These are phyloP conservation scores for Exophiala oligosperma DNA, from an alignment of 2,329 filamentous ascomycete genomes.

Conservation along the genomic window DNA sequence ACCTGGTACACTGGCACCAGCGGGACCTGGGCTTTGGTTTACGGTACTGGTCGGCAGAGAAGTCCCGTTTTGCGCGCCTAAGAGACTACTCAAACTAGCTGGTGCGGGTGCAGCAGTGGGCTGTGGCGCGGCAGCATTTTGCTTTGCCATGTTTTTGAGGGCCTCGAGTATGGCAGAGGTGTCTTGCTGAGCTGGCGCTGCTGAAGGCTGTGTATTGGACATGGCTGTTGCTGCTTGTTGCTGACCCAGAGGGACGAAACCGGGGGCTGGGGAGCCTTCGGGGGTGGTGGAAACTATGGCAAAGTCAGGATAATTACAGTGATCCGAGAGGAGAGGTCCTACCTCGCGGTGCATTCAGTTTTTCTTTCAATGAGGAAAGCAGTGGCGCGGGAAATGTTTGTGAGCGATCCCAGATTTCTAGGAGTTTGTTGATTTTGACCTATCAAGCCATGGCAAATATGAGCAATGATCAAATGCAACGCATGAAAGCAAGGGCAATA, in stretches of 20 bases:
- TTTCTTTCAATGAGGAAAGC: conserved; percentile 81
- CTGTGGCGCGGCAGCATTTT: conserved; percentile 59
- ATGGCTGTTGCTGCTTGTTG: conserved; percentile 25
- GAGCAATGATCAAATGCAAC: conserved; percentile 38
- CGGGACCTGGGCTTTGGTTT: conserved; percentile 45
- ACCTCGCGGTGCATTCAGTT: conserved; percentile 62
- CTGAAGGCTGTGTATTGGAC: conserved; percentile 24
- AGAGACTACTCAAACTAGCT: conserved; percentile 49
- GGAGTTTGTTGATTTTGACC: conserved; percentile 92
- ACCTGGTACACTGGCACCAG: conserved; percentile 51
- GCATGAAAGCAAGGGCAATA: conserved; percentile 4
- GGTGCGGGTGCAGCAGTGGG: conserved; percentile 37
- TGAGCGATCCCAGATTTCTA: conserved; percentile 97
- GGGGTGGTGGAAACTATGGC: conserved; percentile 59
- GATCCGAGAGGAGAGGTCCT: conserved; percentile 23
- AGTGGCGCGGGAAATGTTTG: conserved; percentile 82
- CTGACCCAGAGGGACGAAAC: conserved; percentile 41
- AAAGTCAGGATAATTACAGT: conserved; percentile 8
- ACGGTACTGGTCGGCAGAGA: conserved; percentile 40
- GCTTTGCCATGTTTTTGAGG: conserved; percentile 76
- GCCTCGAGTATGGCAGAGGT: conserved; percentile 72
- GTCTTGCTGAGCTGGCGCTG: conserved; percentile 48
- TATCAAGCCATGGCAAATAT: conserved; percentile 58
- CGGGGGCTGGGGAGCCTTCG: conserved; percentile 52
- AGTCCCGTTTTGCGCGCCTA: conserved; percentile 49